phyloP scores from a whole-genome alignment of 1,139 yeast species.

The Schizosaccharomyces versatilis region DNA sequence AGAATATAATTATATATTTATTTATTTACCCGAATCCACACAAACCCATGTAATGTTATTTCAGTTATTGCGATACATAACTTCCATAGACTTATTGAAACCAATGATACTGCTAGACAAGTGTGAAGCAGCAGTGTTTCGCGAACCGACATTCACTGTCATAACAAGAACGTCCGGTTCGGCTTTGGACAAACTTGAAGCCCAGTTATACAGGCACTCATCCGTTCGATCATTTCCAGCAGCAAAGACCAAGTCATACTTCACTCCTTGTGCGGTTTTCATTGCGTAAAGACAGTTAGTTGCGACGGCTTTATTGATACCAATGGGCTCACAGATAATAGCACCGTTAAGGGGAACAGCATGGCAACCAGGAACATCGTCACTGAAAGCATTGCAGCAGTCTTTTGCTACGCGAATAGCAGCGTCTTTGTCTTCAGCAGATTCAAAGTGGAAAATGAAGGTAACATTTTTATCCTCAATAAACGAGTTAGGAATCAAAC shows the following conservation, averaged over 20 bases:
- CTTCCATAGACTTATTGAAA: no score
- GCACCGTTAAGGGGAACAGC: slow-evolving; percentile 52
- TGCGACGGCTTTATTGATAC: slow-evolving; percentile 32
- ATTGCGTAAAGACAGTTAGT: slow-evolving; percentile 22
- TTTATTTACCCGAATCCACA: no score
- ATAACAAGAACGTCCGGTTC: neutral
- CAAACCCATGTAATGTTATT: no score
- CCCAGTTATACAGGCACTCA: slow-evolving; percentile 59
- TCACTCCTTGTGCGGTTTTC: slow-evolving; percentile 18
- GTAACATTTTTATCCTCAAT: slow-evolving; percentile 57
- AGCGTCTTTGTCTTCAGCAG: slow-evolving; percentile 49
- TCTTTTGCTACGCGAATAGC: slow-evolving; percentile 58
- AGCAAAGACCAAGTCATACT: slow-evolving; percentile 70
- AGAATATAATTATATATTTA: no score
- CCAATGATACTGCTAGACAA: no score
- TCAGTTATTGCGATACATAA: no score
- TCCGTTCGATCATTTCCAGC: slow-evolving; percentile 92
- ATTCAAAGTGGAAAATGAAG: slow-evolving; percentile 50
- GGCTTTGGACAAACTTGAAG: no score
- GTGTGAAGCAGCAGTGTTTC: no score
- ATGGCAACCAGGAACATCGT: slow-evolving; percentile 42
- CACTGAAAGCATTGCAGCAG: slow-evolving; percentile 64
- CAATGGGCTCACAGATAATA: slow-evolving; percentile 36
- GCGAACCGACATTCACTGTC: no score
- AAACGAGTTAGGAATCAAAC: slow-evolving; percentile 59